A percentile compares a stretch with the other conserved stretches of the same genome.
These are phyloP conservation scores for Botrytis byssoidea DNA, from an alignment of 2,329 filamentous ascomycete genomes.

Conservation along the genomic window DNA sequence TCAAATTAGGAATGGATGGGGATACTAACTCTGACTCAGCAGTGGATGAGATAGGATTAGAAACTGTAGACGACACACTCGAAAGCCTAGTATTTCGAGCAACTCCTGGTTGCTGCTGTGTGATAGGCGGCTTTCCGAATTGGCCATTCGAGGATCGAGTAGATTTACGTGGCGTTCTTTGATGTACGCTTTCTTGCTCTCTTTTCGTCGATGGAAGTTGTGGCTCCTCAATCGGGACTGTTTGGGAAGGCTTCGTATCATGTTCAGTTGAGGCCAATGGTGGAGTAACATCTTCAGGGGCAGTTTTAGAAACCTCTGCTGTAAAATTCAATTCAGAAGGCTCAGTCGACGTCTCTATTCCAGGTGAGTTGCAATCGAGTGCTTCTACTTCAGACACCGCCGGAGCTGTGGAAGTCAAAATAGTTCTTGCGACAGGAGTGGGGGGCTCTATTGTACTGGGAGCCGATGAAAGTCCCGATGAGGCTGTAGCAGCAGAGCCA, in stretches of 20 bases:
- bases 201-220: background rate
- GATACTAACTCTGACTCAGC: background rate
- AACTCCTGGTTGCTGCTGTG: background rate
- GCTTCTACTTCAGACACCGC: background rate
- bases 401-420: background rate
- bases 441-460: conserved; percentile 15
- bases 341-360: background rate
- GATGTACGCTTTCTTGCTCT: background rate
- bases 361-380: background rate
- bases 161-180: conserved; percentile 12
- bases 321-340: background rate
- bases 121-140: background rate
- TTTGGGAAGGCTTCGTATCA: background rate
- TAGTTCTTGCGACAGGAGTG: background rate
- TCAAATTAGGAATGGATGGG: background rate
- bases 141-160: conserved; percentile 14
- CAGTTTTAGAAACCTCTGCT: background rate
- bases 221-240: background rate
- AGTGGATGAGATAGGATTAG: background rate
- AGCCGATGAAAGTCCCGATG: conserved; percentile 13
- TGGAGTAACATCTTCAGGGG: background rate
- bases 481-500: background rate
- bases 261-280: background rate
- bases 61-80: conserved; percentile 5
- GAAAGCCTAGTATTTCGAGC: background rate